These are phyloP conservation scores for Lentinula guzmanii DNA, from an alignment of 768 basidiomycete genomes.

Conservation along the genomic window DNA sequence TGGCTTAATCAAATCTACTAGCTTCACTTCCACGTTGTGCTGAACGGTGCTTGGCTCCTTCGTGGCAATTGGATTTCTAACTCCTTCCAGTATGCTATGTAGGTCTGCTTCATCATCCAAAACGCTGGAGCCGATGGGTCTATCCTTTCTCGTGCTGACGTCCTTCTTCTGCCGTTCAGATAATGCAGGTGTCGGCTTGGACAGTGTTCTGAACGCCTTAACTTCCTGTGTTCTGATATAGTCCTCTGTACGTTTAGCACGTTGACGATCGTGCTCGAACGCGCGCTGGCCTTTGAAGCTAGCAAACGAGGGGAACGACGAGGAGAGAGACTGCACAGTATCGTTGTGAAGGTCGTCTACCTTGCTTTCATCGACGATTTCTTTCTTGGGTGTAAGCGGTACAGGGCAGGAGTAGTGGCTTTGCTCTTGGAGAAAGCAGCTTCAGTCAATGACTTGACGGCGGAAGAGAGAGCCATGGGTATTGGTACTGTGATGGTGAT, in stretches of 20 bases:
- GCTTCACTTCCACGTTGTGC: slow-evolving; percentile 21
- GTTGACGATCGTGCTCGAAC: slow-evolving; percentile 44
- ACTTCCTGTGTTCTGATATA: slow-evolving; percentile 28
- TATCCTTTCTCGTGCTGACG: neutral
- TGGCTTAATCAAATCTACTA: slow-evolving; percentile 22
- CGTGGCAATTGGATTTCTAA: slow-evolving; percentile 1
- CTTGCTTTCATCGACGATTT: neutral
- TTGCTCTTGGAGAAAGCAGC: neutral
- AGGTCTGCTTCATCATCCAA: slow-evolving; percentile 12
- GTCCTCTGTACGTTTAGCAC: slow-evolving; percentile 37
- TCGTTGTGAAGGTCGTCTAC: neutral
- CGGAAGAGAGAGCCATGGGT: neutral
- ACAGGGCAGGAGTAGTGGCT: neutral
- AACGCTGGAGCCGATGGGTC: slow-evolving; percentile 14
- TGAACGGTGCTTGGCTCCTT: neutral
- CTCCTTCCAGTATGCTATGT: slow-evolving; percentile 10
- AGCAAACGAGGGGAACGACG: slow-evolving; percentile 11
- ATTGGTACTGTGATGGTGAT: neutral
- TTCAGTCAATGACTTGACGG: neutral
- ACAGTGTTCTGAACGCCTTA: slow-evolving; percentile 17
- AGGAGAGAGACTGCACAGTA: neutral
- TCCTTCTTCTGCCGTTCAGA: neutral
- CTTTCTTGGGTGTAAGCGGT: neutral
- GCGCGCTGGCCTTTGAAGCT: slow-evolving; percentile 37
- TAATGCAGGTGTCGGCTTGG: slow-evolving; percentile 1